These are phyloP conservation scores for Leptodontidium sp. DNA, from an alignment of 2,329 filamentous ascomycete species.

Conservation along the genomic window DNA sequence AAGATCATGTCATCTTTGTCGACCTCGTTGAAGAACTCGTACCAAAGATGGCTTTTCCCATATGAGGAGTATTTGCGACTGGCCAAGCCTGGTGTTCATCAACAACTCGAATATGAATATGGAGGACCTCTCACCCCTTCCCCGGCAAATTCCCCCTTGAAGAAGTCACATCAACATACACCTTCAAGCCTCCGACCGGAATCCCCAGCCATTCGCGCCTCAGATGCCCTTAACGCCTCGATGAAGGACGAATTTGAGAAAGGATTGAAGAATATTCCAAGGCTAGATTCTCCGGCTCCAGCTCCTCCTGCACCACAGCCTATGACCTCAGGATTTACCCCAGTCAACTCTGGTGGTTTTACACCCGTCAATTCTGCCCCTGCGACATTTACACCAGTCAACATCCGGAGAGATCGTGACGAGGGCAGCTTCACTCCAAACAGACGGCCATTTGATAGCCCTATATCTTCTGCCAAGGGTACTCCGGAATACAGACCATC, in stretches of 20 bases:
- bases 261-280: constrained; percentile 47
- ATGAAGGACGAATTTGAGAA: constrained; percentile 51
- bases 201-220: constrained; percentile 71
- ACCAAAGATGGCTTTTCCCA: constrained; percentile 94
- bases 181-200: constrained; percentile 66
- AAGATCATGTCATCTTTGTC: constrained; percentile 99
- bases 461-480: constrained; percentile 68
- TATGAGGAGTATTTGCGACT: constrained; percentile 94
- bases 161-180: constrained; percentile 67
- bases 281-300: constrained; percentile 42
- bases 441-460: constrained; percentile 63
- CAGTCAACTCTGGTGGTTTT: constrained; percentile 64
- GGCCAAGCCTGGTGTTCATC: constrained; percentile 95
- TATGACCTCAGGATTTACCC: constrained; percentile 48
- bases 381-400: constrained; percentile 64
- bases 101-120: constrained; percentile 91
- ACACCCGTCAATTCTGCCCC: constrained; percentile 67
- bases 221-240: constrained; percentile 63
- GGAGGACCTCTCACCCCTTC: constrained; percentile 87
- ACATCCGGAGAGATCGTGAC: constrained; percentile 52
- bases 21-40: constrained; percentile 97
- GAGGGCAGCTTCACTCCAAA: constrained; percentile 62
- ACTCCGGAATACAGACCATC: constrained; percentile 71
- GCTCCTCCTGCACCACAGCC: constrained; percentile 39
- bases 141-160: constrained; percentile 79